These are phyloP conservation scores for Hydrangea macrophylla DNA, from an alignment of 148 eudicot genomes.

Conservation along the genomic window DNA sequence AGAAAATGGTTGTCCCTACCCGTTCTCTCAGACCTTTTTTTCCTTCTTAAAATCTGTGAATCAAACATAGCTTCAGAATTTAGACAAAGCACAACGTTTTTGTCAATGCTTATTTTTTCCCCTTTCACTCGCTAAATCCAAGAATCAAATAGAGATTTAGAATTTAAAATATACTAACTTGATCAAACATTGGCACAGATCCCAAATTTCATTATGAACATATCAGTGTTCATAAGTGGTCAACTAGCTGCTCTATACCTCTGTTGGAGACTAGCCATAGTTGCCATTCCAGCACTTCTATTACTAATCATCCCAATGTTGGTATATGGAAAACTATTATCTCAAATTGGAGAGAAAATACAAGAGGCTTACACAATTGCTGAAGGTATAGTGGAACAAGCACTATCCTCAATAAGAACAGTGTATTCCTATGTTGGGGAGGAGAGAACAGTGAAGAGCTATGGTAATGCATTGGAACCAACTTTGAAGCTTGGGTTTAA, in stretches of 20 bases:
- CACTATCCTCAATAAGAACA: conserved; percentile 12
- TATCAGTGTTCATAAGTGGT: conserved; percentile 11
- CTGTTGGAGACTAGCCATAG: conserved; percentile 11
- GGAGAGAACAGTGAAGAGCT: neutral
- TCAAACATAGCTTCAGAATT: too few species aligned
- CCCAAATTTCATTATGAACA: conserved; percentile 11
- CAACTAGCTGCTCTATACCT: conserved; percentile 14
- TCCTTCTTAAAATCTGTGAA: too few species aligned
- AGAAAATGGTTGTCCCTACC: too few species aligned
- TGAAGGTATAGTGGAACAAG: conserved; percentile 17
- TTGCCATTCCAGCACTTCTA: neutral
- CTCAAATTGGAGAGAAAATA: conserved; percentile 4
- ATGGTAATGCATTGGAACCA: conserved; percentile 1
- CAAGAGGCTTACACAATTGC: conserved; percentile 9
- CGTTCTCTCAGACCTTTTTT: too few species aligned
- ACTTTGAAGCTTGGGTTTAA: conserved; percentile 10
- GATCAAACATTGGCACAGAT: conserved; percentile 10
- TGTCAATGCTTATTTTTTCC: too few species aligned
- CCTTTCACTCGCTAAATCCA: too few species aligned
- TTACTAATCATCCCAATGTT: conserved; percentile 3
- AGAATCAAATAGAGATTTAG: too few species aligned
- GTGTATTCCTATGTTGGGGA: conserved; percentile 17
- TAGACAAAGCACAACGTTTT: too few species aligned
- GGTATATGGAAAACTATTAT: conserved; percentile 5
- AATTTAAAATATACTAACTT: neutral